Base-by-base conservation (phyloP, 495 filamentous ascomycete genomes). In the Jackrogersella minutella region DNA sequence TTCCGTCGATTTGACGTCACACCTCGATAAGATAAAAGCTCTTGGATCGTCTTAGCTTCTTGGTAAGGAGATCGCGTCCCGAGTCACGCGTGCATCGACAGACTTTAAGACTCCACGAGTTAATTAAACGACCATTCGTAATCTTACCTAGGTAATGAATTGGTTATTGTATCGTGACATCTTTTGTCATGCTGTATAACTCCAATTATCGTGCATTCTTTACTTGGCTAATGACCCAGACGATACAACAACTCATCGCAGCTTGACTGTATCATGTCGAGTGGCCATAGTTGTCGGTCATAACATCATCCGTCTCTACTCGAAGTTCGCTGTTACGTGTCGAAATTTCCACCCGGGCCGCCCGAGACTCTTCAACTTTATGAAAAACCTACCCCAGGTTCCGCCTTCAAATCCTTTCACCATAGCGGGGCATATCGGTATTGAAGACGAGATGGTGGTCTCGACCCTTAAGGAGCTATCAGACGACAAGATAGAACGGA, bases 21-120 rank as follows among this genome's bases (percentile, higher is more conserved):
- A 63, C 47, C 40, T 58, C 14, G 65, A 68, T 64, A 64, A 63
- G 65, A 68, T 68, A 68, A 68, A 59, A 49, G n/a, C n/a, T 13
- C 43, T 17, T 21, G 21, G 14, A 21, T 31, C 43, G 8, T 46
- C 19, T 57, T 19, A 13, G 7, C 43, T 3, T 46, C 19, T 57
- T 19, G 14, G 7, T 5, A 33, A 40, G 30, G 58, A 55, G 46
- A 13, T 53, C 62, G 62, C 62, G 54, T 53, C 47, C 46, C n/a
- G 14, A 33, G 9, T 53, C 39, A 53, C 33, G 36, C 24, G 30
- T 52, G n/a, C 44, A 58, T 52, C 46, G n/a, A 46, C 9, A 26
- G 31, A 39, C 13, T 43, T n/a, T 24, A 36, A 40, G 22, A 57
- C 16, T 57, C 40, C n/a, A 14, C 14, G 26, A 10, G 7, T 37